Evolutionary conservation across 768 basidiomycete genomes (phyloP), one percentile per base, ranked within the genome.

Genomic region (Lentinula guzmanii): DNA sequence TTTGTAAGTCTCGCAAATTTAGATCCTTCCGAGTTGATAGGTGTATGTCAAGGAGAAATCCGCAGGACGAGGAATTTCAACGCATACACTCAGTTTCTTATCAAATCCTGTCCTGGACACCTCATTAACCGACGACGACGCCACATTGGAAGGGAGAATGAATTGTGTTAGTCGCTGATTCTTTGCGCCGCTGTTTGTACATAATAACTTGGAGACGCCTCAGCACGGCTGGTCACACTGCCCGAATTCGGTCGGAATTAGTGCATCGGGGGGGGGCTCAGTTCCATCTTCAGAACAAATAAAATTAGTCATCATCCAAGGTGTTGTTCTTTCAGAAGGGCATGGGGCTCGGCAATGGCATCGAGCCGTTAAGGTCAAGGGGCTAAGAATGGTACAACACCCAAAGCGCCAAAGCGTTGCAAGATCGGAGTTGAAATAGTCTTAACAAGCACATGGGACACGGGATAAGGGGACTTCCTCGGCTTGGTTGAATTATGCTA

Each of bases 1-100:
- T 39, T 39, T 2, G 1, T 13, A 39, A 39, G 13, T 13, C 18
- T n/a, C 2, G 18, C 7, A 52, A 15, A 1, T 2, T 15, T 16
- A 52, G 31, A 18, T 52, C 51, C 51, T 34, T 54, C 53, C 53
- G 53, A 35, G 37, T 39, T 54, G 53, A 54, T 54, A 54, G 53
- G 53, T 28, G 28, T 54, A 21, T n/a, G 53, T 54, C 53, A 54
- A 28, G 5, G 21, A 54, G 28, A 54, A 48, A 48, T 48, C 46
- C 46, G 46, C 21, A 48, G 21, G 9, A n/a, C 21, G 21, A 48
- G 46, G 46, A 24, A 48, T 24, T 11, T 24, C 46, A 48, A 24
- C 21, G 46, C 21, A 48, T 48, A 21, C 21, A 48, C 21, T 28
- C 37, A 39, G 7, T 8, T 13, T 39, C 21, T 48, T 48, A 48